Evolutionary conservation across 75 land plant genomes (phyloP).

Genomic region (Cupressus sempervirens): DNA sequence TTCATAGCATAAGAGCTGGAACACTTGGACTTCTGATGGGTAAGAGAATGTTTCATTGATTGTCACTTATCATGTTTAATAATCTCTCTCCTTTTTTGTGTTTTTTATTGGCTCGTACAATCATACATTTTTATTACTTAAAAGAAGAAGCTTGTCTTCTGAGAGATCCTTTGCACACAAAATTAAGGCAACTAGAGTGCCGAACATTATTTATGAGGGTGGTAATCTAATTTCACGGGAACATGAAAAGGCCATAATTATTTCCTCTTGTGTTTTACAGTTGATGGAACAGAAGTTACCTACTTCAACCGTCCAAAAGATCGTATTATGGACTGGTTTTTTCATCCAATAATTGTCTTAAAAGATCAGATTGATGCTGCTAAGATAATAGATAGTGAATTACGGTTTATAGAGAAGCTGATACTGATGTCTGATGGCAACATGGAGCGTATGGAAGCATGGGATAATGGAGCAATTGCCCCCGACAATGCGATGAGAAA

Average conservation of each 20-base stretch:
- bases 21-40: slow-evolving; percentile 48
- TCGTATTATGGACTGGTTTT: slow-evolving; percentile 70
- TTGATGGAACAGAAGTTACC: slow-evolving; percentile 55
- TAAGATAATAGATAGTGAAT: slow-evolving; percentile 45
- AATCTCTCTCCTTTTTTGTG: background rate
- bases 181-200: background rate
- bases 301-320: slow-evolving; percentile 57
- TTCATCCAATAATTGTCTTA: slow-evolving; percentile 64
- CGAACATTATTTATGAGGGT: background rate
- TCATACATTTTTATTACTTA: background rate
- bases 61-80: background rate
- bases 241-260: background rate
- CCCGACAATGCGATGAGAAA: slow-evolving; percentile 59
- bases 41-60: slow-evolving; percentile 11
- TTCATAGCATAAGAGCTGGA: slow-evolving; percentile 48
- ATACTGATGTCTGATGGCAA: slow-evolving; percentile 37
- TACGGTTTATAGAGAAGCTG: slow-evolving; percentile 54
- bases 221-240: background rate
- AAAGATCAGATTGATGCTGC: slow-evolving; percentile 69
- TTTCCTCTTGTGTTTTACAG: slow-evolving; percentile 11
- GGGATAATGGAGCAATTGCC: slow-evolving; percentile 65
- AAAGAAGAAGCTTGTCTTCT: background rate
- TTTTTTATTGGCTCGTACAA: background rate
- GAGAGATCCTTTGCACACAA: background rate
- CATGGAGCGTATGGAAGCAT: slow-evolving; percentile 35